Percentiles rank a stretch among this genome's conserved stretches.
Evolutionary conservation across 176 grass and related monocot genomes (phyloP).

Genomic region (Oryza brachyantha): DNA sequence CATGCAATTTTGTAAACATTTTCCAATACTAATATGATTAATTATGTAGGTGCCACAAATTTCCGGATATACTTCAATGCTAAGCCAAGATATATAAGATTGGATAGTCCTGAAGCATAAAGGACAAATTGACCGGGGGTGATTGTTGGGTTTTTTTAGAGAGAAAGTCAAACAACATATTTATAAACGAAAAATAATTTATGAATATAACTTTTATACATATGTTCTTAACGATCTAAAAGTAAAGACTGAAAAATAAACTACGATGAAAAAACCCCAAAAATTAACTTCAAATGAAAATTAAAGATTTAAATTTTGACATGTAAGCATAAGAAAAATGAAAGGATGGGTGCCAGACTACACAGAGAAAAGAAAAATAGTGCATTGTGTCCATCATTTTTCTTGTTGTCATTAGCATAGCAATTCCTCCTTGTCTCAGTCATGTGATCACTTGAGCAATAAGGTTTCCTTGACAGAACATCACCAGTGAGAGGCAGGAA

Average conservation of each 20-base stretch:
- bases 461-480: slow-evolving; percentile 28
- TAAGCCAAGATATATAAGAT: slow-evolving; percentile 26
- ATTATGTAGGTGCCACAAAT: not conserved
- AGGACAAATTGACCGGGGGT: slow-evolving; percentile 32
- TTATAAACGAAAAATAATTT: too few species aligned
- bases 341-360: too few species aligned
- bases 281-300: too few species aligned
- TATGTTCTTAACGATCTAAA: too few species aligned
- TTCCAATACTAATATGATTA: not conserved
- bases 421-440: not conserved
- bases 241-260: too few species aligned
- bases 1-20: not conserved
- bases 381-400: not conserved
- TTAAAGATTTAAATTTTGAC: too few species aligned
- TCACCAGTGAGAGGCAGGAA: not conserved
- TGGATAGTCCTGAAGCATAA: not conserved
- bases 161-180: too few species aligned
- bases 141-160: too few species aligned
- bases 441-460: slow-evolving; percentile 29
- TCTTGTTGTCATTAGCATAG: not conserved
- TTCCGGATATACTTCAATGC: slow-evolving; percentile 18
- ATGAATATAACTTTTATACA: too few species aligned
- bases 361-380: not conserved
- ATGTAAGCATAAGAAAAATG: too few species aligned
- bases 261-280: too few species aligned